Percentiles rank a stretch among this genome's conserved stretches.
These are phyloP conservation scores for Malassezia dermatis DNA, from an alignment of 1,284 basidiomycete species.

Conservation along the genomic window DNA sequence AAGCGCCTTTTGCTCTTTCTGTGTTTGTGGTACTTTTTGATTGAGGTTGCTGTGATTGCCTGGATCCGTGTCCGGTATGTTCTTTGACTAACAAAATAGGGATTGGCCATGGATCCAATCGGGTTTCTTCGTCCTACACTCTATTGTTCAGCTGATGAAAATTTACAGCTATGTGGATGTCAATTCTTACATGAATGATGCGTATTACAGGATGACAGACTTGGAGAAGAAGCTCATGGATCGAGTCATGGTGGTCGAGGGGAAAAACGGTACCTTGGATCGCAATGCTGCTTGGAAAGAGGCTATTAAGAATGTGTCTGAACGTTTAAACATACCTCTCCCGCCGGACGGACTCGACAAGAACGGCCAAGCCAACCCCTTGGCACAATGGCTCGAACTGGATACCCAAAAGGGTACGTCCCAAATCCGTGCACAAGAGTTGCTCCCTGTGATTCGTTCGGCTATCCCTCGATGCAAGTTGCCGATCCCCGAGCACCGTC, in stretches of 20 bases:
- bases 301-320: not conserved
- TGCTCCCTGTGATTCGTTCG: not conserved
- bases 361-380: not conserved
- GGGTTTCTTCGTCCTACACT: constrained; percentile 85
- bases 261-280: not conserved
- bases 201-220: constrained; percentile 22
- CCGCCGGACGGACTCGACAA: not conserved
- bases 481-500: constrained; percentile 8
- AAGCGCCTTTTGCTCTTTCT: constrained; percentile 24
- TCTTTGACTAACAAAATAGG: constrained; percentile 47
- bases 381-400: not conserved
- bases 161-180: constrained; percentile 85
- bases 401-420: constrained; percentile 9
- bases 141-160: constrained; percentile 85
- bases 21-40: constrained; percentile 30
- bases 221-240: constrained; percentile 34
- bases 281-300: not conserved
- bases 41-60: constrained; percentile 35
- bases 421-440: not conserved
- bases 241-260: constrained; percentile 18
- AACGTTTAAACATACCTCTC: not conserved
- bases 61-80: constrained; percentile 32
- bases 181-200: constrained; percentile 68
- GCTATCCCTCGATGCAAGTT: constrained; percentile 2
- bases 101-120: constrained; percentile 98